Evolutionary conservation across 2,329 filamentous ascomycete genomes (phyloP).

Genomic region (Dissoconium aciculare): DNA sequence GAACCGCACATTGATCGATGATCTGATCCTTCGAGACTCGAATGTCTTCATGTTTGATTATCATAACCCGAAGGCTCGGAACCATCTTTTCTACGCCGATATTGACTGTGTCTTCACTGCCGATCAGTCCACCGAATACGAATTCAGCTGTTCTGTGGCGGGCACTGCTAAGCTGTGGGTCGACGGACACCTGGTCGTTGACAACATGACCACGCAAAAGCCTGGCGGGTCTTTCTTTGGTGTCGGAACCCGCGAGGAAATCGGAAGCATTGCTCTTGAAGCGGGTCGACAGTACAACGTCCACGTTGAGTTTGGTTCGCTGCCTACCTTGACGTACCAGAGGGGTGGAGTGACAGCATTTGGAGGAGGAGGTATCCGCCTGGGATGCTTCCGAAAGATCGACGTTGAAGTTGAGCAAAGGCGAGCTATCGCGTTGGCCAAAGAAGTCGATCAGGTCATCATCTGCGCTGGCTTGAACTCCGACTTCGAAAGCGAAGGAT

Average conservation of each 20-base stretch:
- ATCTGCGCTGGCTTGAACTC: slow-evolving; percentile 64
- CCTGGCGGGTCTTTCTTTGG: slow-evolving; percentile 52
- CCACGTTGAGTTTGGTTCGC: slow-evolving; percentile 46
- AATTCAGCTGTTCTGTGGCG: slow-evolving; percentile 51
- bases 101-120: slow-evolving; percentile 44
- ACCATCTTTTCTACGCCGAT: slow-evolving; percentile 27
- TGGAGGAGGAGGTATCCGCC: slow-evolving; percentile 41
- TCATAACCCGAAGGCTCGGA: slow-evolving; percentile 25
- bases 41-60: slow-evolving; percentile 39
- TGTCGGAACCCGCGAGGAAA: slow-evolving; percentile 48
- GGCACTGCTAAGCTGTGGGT: slow-evolving; percentile 52
- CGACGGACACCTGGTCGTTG: slow-evolving; percentile 46
- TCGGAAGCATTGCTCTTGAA: slow-evolving; percentile 42
- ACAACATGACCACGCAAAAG: slow-evolving; percentile 45
- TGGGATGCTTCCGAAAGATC: slow-evolving; percentile 40
- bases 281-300: slow-evolving; percentile 46
- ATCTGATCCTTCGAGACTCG: slow-evolving; percentile 29
- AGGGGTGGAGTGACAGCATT: slow-evolving; percentile 48
- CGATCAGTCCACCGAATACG: slow-evolving; percentile 45
- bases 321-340: slow-evolving; percentile 49
- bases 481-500: slow-evolving; percentile 62
- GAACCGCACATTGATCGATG: slow-evolving; percentile 38
- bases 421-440: slow-evolving; percentile 52
- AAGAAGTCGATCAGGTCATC: slow-evolving; percentile 59
- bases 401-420: slow-evolving; percentile 52